A percentile compares a stretch with the other conserved stretches of the same genome.
phyloP scores from a whole-genome alignment of 108 stramenopile species.

The Fragilariopsis cylindrus region DNA sequence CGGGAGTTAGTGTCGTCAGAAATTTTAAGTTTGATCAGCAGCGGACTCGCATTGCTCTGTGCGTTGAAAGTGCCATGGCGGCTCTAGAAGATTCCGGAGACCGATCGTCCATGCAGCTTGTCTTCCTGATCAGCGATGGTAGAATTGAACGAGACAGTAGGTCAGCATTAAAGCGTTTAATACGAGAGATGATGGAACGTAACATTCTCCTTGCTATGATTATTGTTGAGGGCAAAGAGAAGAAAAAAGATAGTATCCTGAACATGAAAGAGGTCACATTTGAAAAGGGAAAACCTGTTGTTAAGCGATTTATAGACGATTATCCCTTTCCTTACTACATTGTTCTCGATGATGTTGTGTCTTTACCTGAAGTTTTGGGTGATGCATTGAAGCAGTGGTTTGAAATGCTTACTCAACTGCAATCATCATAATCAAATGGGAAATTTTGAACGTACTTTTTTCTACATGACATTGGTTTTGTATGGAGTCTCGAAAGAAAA shows the following conservation, averaged over 20 bases:
- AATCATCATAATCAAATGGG: constrained; percentile 13
- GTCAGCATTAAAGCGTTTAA: constrained; percentile 72
- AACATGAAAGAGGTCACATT: constrained; percentile 94
- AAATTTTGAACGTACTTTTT: no score
- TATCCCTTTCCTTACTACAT: constrained; percentile 99
- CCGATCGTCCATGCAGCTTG: constrained; percentile 82
- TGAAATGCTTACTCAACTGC: constrained; percentile 86
- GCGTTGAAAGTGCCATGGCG: constrained; percentile 83
- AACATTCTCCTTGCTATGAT: constrained; percentile 94
- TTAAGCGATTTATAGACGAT: constrained; percentile 94
- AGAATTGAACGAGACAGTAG: constrained; percentile 93
- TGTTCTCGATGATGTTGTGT: constrained; percentile 82
- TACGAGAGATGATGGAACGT: constrained; percentile 89
- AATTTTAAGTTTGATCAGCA: constrained; percentile 89
- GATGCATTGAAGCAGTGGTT: constrained; percentile 98
- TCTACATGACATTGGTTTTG: no score
- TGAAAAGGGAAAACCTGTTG: constrained; percentile 87
- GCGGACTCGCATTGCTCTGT: constrained; percentile 86
- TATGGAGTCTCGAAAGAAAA: not conserved
- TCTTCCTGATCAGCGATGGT: constrained; percentile 95
- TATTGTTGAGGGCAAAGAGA: constrained; percentile 80
- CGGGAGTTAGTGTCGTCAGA: constrained; percentile 74
- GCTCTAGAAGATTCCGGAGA: constrained; percentile 66
- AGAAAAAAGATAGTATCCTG: constrained; percentile 88
- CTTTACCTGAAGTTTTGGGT: constrained; percentile 94